A percentile compares a stretch with the other conserved stretches of the same genome.
phyloP scores from a whole-genome alignment of 2,329 filamentous ascomycete species.

The Dothidotthia symphoricarpi region DNA sequence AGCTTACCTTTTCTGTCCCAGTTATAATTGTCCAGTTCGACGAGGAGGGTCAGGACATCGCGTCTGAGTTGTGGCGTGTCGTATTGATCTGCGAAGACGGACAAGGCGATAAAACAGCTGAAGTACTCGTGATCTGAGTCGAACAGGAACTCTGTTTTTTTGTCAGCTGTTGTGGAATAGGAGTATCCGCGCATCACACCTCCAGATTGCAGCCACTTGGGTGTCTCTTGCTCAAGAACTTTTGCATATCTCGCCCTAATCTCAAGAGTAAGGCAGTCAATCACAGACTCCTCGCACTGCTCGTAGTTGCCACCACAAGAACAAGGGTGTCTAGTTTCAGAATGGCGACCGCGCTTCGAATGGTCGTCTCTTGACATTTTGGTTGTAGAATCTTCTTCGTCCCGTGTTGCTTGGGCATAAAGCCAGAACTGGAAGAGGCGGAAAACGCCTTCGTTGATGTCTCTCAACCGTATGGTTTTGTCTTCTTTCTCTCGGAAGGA shows the following conservation, averaged over 20 bases:
- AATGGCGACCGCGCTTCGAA: no score
- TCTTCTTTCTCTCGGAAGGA: conserved; percentile 10
- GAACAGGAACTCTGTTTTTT: conserved; percentile 9
- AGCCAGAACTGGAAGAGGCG: conserved; percentile 18
- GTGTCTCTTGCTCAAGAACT: no score
- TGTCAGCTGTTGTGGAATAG: neutral
- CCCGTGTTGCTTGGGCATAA: conserved; percentile 12
- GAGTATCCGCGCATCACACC: no score
- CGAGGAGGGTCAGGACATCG: conserved; percentile 11
- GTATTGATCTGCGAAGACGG: conserved; percentile 11
- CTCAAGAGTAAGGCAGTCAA: no score
- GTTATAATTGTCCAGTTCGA: conserved; percentile 9
- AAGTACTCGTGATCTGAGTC: conserved; percentile 8
- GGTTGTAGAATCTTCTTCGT: conserved; percentile 7
- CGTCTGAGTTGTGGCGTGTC: conserved; percentile 10
- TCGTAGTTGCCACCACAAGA: no score
- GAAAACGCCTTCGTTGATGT: conserved; percentile 10
- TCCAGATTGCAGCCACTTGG: no score
- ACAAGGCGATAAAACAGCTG: conserved; percentile 12
- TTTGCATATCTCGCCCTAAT: no score
- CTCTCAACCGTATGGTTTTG: conserved; percentile 7
- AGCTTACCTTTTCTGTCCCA: conserved; percentile 6
- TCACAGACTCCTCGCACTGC: no score
- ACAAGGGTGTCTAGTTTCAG: no score
- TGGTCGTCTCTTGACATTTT: conserved; percentile 3